Conservation (phyloP, 2,329 filamentous ascomycete species). For the Pseudogymnoascus sp. region DNA sequence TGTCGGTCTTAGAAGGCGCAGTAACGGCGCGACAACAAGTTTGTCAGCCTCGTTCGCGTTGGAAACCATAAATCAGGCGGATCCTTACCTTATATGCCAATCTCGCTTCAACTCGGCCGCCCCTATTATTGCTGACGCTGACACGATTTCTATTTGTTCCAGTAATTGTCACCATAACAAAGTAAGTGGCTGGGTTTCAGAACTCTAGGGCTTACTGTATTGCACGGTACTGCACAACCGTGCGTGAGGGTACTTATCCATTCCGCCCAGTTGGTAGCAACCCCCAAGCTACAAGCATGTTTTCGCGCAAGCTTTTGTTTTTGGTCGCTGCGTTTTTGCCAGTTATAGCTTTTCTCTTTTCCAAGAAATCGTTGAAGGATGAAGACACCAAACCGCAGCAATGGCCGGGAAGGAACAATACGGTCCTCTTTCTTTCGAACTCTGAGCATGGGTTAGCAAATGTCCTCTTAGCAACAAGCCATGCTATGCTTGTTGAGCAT, state of each 20-base stretch:
- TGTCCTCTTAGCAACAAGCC: constrained; percentile 35
- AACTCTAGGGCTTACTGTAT: neutral
- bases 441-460: constrained; percentile 40
- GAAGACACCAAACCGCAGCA: neutral
- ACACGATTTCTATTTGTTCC: neutral
- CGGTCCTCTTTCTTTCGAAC: constrained; percentile 37
- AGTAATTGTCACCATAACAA: neutral
- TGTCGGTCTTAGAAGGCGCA: neutral
- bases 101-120: neutral
- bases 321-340: neutral
- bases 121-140: neutral
- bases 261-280: neutral
- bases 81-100: neutral
- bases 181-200: neutral
- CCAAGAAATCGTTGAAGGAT: neutral
- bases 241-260: neutral
- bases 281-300: neutral
- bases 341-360: neutral
- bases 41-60: neutral
- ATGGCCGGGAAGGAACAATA: constrained; percentile 11
- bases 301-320: neutral
- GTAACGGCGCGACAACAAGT: neutral
- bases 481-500: constrained; percentile 31
- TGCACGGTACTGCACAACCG: neutral
- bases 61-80: neutral